phyloP scores from a whole-genome alignment of 2,329 filamentous ascomycete genomes.

The Phaeosphaeriaceae sp. region DNA sequence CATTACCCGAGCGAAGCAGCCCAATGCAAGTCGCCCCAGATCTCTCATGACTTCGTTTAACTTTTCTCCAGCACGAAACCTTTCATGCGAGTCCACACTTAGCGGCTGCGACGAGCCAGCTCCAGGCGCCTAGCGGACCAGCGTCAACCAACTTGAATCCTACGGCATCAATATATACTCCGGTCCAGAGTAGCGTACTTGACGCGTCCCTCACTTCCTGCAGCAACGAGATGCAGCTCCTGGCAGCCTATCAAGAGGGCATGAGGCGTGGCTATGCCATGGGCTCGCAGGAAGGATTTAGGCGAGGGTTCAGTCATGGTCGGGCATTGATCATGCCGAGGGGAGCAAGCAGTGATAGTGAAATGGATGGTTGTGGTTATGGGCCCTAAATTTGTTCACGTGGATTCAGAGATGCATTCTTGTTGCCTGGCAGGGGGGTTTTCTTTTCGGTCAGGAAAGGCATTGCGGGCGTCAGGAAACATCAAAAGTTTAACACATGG shows the following conservation, averaged over 20 bases:
- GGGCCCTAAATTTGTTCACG: too few relatives aligned
- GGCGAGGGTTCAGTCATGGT: not conserved
- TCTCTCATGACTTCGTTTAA: not conserved
- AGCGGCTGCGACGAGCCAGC: not conserved
- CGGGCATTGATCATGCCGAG: not conserved
- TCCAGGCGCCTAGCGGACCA: not conserved
- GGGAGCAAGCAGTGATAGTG: too few relatives aligned
- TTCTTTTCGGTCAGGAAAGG: not conserved
- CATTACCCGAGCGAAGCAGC: not conserved
- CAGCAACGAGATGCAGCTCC: not conserved
- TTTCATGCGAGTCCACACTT: not conserved
- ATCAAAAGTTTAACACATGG: not conserved
- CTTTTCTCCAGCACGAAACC: too few relatives aligned
- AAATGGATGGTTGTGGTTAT: too few relatives aligned
- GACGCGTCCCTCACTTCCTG: not conserved
- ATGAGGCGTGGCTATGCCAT: not conserved
- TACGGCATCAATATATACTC: not conserved
- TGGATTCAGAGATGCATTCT: not conserved
- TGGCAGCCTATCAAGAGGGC: not conserved
- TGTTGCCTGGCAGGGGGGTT: not conserved
- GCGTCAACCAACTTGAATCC: not conserved
- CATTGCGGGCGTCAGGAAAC: not conserved
- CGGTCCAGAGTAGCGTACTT: not conserved
- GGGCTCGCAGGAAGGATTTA: not conserved
- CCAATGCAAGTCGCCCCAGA: not conserved